Evolutionary conservation across 1,284 basidiomycete genomes (phyloP), one percentile per base, ranked within the genome.

Genomic region (Sporisorium reilianum): DNA sequence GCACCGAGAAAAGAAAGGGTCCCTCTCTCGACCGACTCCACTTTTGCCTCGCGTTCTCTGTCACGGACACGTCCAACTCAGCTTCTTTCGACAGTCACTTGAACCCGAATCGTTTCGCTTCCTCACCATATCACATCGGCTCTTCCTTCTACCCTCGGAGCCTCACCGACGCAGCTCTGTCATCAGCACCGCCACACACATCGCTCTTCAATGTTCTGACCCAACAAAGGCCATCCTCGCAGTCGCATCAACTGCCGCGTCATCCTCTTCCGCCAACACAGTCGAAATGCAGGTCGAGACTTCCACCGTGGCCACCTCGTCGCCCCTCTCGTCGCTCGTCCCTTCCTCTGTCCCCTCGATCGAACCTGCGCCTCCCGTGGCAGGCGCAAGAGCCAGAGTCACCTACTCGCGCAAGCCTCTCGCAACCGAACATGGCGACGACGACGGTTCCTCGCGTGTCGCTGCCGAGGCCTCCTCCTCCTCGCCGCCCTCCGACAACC

Each of bases 261-360:
- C 50, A 22, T 12, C n/a, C 12, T 14, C 26, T 45, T 30, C 22
- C 44, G 16, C 23, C 10, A n/a, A 7, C 23, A 26, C 34, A 11
- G 32, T n/a, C 54, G 57, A 41, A 32, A 70, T 70, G 67, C 62
- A 70, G 48, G 61, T 69, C 56, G 66, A 64, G 26, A 28, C 45
- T 14, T 40, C 51, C n/a, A 44, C 10, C 22, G 38, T 52, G 23
- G 20, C 44, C 44, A 42, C 62, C 2, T 65, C 58, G 12, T 71
- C 63, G 7, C 58, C 65, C 5, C 71, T 74, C 55, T 62, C 65
- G 36, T 74, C 62, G 55, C 61, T 74, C 44, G 62, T 57, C 30
- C 30, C 61, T n/a, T 68, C 70, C n/a, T 74, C 71, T 26, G 44
- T 55, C 9, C 71, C 71, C n/a, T 73, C 70, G 25, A 55, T 74